Conservation (phyloP, 78 protist genomes). For the Guillardia theta region DNA sequence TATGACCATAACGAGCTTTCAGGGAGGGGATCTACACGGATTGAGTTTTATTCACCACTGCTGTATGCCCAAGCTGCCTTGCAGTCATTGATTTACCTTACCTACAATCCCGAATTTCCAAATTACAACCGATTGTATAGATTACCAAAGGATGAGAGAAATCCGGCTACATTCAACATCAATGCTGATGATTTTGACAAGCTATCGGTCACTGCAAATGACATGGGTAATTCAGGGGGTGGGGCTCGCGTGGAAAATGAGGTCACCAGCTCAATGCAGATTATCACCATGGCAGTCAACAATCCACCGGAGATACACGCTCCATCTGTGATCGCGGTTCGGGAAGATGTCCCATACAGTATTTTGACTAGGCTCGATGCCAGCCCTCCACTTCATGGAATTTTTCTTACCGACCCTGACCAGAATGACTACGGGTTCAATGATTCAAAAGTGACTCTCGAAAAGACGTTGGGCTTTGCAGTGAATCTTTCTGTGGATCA, state of each 20-base stretch:
- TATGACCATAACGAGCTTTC: background rate
- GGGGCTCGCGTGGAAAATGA: no score
- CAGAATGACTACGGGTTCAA: background rate
- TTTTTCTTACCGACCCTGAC: background rate
- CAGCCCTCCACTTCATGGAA: background rate
- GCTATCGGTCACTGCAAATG: background rate
- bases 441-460: background rate
- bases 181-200: background rate
- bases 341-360: background rate
- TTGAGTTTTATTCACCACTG: background rate
- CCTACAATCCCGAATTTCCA: background rate
- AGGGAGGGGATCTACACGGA: background rate
- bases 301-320: background rate
- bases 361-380: background rate
- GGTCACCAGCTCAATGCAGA: no score
- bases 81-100: background rate
- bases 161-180: background rate
- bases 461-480: background rate
- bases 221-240: constrained; percentile 27
- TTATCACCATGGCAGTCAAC: constrained; percentile 21
- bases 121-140: background rate
- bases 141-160: background rate
- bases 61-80: background rate
- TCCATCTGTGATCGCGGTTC: background rate
- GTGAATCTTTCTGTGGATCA: background rate